phyloP scores from a whole-genome alignment of 2,329 filamentous ascomycete genomes.

The Trichoderma simmonsii region DNA sequence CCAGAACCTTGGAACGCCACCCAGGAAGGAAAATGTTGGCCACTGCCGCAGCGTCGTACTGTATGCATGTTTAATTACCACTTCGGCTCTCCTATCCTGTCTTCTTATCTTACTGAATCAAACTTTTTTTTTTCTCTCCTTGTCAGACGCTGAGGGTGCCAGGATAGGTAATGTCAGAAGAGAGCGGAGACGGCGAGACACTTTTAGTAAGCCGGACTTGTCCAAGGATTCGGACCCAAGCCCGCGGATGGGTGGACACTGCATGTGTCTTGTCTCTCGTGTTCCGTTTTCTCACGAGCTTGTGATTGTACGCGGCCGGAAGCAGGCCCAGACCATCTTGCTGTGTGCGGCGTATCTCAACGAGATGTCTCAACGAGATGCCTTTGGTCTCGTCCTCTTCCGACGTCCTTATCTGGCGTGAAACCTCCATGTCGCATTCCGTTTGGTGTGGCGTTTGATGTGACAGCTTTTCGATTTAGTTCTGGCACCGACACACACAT shows the following conservation, averaged over 20 bases:
- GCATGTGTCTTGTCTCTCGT: not conserved
- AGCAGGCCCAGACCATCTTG: not conserved
- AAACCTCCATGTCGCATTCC: not conserved
- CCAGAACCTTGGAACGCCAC: conserved; percentile 13
- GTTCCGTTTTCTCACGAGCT: conserved; percentile 8
- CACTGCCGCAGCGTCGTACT: not conserved
- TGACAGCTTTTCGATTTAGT: not conserved
- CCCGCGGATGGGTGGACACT: conserved; percentile 12
- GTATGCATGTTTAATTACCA: conserved; percentile 12
- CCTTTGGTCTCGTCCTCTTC: not conserved
- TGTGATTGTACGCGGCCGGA: conserved; percentile 3
- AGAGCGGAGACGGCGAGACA: conserved; percentile 11
- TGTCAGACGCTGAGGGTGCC: not conserved
- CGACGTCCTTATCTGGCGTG: not conserved
- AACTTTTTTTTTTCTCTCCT: not conserved
- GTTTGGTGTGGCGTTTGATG: not conserved
- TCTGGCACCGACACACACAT: not conserved
- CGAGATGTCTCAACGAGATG: not conserved
- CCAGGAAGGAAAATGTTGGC: not conserved
- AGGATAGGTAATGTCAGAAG: not conserved
- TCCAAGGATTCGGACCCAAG: conserved; percentile 2
- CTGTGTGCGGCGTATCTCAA: not conserved
- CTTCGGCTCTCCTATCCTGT: not conserved
- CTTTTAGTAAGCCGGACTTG: conserved; percentile 9
- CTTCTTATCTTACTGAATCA: not conserved